Evolutionary conservation across 2,329 filamentous ascomycete species (phyloP), one percentile per base, ranked within the genome.

Genomic region (Ophiostoma novo-ulmi): DNA sequence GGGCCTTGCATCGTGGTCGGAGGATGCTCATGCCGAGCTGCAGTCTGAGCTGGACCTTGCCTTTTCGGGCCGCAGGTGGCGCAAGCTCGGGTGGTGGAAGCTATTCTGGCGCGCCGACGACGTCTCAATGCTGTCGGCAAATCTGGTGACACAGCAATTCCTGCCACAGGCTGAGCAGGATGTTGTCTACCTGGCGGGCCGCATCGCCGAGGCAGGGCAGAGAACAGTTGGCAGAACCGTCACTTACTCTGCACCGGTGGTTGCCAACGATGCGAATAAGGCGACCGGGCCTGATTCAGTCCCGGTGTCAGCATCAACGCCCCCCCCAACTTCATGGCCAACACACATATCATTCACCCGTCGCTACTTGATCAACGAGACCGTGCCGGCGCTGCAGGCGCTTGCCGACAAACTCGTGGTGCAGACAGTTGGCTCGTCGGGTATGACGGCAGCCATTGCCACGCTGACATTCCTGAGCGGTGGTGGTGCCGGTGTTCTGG

Each of bases 61-160:
- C 0, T 94, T 97, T 75, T 83, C 86, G 0, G 88, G 91, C n/a
- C 84, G 82, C 22, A 84, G 88, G 55, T 97, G 94, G 94, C 86
- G 88, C 36, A 90, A 91, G 73, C 83, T 97, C 4, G 86, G 89
- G 20, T 98, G 94, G 94, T 97, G 93, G 91, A 97, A 97, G 78
- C 85, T 98, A 0, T 93, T 97, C 77, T 97, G 93, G 93, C 88
- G 93, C 26, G 93, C 95, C 35, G 94, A 98, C 77, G 94, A 97
- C 76, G 92, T 97, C 13, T 88, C 88, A 2, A 91, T 94, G 85
- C 88, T 97, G 70, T 89, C 91, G 2, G 87, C 88, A 0, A 91
- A 95, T 75, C 90, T 97, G 72, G 82, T 97, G 3, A 86, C 87
- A 72, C 88, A 89, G 73, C 85, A 87, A 7, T 98, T 96, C 82